Conservation (phyloP, 2,329 filamentous ascomycete genomes). For the Neopestalotiopsis rosae region DNA sequence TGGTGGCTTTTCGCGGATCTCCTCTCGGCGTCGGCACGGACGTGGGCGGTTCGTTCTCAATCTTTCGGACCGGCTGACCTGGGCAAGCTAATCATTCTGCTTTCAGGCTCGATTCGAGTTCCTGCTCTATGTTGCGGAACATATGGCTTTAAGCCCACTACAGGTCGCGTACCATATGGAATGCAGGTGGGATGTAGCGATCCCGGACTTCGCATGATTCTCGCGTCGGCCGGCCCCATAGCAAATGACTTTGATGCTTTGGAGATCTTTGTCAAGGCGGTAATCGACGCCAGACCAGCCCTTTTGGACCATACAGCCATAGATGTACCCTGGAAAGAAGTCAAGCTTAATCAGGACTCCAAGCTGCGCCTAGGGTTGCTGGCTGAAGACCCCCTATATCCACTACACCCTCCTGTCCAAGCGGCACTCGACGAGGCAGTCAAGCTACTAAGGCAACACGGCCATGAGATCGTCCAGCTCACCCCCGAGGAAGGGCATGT, state of each 20-base stretch:
- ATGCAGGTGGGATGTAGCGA: conserved; percentile 20
- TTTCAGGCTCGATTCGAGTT: conserved; percentile 25
- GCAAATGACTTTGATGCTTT: conserved; percentile 22
- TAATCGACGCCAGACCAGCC: conserved; percentile 22
- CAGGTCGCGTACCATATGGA: conserved; percentile 21
- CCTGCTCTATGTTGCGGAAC: conserved; percentile 25
- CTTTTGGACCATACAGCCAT: conserved; percentile 18
- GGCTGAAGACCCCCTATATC: conserved; percentile 23
- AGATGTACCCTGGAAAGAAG: conserved; percentile 22
- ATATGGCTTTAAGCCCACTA: conserved; percentile 24
- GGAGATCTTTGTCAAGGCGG: conserved; percentile 21
- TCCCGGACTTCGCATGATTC: conserved; percentile 21
- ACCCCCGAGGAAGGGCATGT: background rate
- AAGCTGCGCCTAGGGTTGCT: conserved; percentile 22
- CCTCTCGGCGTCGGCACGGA: conserved; percentile 25
- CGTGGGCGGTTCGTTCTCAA: conserved; percentile 19
- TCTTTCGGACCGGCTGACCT: no score
- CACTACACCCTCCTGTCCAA: conserved; percentile 21
- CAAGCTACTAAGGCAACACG: background rate
- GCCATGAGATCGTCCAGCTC: background rate
- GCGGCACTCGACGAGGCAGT: background rate
- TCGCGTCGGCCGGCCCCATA: conserved; percentile 22
- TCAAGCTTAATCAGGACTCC: background rate
- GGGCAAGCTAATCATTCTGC: background rate
- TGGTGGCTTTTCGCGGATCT: conserved; percentile 25